A percentile compares a stretch with the other conserved stretches of the same genome.
Conservation (phyloP, 2,329 filamentous ascomycete species). For the Parasarocladium wereldwijsianum region DNA sequence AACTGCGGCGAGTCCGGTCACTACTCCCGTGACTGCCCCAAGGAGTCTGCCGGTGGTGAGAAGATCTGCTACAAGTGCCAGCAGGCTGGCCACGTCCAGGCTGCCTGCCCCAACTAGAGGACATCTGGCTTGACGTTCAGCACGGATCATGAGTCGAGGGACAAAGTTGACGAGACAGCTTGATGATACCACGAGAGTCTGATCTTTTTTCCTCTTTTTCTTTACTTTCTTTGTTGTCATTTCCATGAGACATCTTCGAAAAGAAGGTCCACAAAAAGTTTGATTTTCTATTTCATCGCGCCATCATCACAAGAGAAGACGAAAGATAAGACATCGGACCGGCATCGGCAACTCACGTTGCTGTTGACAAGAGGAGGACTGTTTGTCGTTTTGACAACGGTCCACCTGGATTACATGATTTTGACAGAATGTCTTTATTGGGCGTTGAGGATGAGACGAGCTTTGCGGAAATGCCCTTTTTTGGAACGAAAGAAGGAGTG, state of each 20-base stretch:
- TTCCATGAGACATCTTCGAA: constrained; percentile 4
- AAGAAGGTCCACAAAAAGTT: constrained; percentile 4
- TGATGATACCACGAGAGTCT: constrained; percentile 25
- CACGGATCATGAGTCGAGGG: constrained; percentile 10
- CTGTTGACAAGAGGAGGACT: constrained; percentile 2
- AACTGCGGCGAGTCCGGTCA: constrained; percentile 93
- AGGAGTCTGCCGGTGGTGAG: constrained; percentile 73
- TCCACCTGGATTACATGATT: too few species aligned
- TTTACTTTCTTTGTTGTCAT: constrained; percentile 5
- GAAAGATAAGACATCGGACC: too few species aligned
- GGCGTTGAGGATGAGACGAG: too few species aligned
- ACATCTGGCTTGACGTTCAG: constrained; percentile 9
- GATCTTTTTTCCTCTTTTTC: constrained; percentile 4
- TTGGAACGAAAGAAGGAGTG: too few species aligned
- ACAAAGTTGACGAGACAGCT: constrained; percentile 24
- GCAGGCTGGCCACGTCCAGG: constrained; percentile 77
- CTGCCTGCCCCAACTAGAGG: constrained; percentile 67
- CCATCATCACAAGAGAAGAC: constrained; percentile 2
- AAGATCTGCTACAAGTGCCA: constrained; percentile 98
- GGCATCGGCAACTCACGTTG: constrained; percentile 6
- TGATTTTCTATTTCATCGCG: constrained; percentile 4
- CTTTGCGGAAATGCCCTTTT: too few species aligned
- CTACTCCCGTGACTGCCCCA: constrained; percentile 89
- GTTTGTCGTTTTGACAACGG: too few species aligned
- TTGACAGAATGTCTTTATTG: too few species aligned